Evolutionary conservation across 139 green algal species (phyloP), one percentile per base, ranked within the genome.

Genomic region (Pedinophyceae sp.): DNA sequence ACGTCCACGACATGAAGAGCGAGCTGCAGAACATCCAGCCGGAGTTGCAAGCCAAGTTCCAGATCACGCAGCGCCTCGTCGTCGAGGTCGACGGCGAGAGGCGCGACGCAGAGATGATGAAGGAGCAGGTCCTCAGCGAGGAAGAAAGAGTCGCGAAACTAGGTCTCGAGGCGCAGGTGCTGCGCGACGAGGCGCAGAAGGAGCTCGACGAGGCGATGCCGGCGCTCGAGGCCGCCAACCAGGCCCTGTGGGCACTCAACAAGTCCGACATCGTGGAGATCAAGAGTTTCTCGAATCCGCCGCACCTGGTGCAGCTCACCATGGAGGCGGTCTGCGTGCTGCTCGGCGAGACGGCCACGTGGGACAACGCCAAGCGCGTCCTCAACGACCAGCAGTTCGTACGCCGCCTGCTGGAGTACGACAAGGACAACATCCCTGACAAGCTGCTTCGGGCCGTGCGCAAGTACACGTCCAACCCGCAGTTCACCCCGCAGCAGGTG

Each of bases 271-370:
- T 88, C 56, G 70, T 80, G 7, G 78, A 90, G 69, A 90, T 90
- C 64, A 91, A 91, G 70, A 82, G 71, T 6, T 86, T 93, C 53
- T 27, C 73, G 30, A 93, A 89, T 67, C 84, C 84, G 30, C 84
- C 84, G 15, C 62, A 75, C 19, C 66, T 86, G 27, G 74, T 89
- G 43, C 64, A 67, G 60, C 80, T 84, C 71, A 83, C 77, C 0
- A 82, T 71, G 50, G 64, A 71, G 58, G 64, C 58, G 17, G 54
- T 70, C 10, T 70, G 64, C 30, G 52, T 66, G 5, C 53, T 70
- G 30, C 54, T 66, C 18, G 13, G 27, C 4, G 67, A 79, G 57
- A 71, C 73, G 56, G 7, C 71, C 20, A 68, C 75, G 54, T 79
- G 71, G 71, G 71, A 71, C 46, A 63, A 51, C 18, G 67, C 67